phyloP scores from a whole-genome alignment of 495 filamentous ascomycete species.

The Glarea lozoyensis region DNA sequence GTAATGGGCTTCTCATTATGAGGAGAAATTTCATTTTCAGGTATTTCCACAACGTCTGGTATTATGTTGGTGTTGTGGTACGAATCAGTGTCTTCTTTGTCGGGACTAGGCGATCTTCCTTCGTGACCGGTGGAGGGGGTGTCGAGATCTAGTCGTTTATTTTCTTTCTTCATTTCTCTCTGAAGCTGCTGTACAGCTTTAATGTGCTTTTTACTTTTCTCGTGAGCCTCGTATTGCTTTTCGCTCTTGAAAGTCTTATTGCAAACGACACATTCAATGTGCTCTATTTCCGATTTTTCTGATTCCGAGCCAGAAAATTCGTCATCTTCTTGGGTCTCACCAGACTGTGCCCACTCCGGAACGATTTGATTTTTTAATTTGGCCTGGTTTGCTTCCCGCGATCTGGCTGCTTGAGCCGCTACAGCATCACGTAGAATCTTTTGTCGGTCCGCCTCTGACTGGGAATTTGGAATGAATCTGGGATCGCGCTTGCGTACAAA shows the following conservation, averaged over 20 bases:
- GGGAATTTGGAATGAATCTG: conserved; percentile 57
- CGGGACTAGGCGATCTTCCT: background rate
- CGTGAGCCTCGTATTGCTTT: conserved; percentile 85
- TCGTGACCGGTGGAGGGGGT: background rate
- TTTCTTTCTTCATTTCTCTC: conserved; percentile 74
- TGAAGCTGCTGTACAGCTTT: conserved; percentile 74
- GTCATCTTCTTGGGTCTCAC: conserved; percentile 7
- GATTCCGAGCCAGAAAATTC: conserved; percentile 35
- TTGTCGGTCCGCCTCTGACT: conserved; percentile 74
- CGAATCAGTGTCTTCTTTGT: conserved; percentile 2
- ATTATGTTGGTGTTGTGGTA: background rate
- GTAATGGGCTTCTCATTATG: background rate
- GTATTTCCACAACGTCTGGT: background rate
- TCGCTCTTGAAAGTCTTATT: conserved; percentile 90
- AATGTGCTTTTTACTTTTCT: conserved; percentile 90
- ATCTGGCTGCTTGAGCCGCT: conserved; percentile 74
- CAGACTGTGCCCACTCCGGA: conserved; percentile 69
- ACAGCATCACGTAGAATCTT: conserved; percentile 68
- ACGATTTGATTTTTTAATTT: conserved; percentile 46
- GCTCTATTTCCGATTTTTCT: conserved; percentile 48
- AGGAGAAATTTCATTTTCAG: background rate
- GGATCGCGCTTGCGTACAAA: conserved; percentile 94
- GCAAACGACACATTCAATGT: conserved; percentile 85
- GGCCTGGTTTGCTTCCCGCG: conserved; percentile 56
- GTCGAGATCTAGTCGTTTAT: conserved; percentile 49